Evolutionary conservation across 805 yeast genomes (phyloP).

Genomic region (Candida loeiensis): DNA sequence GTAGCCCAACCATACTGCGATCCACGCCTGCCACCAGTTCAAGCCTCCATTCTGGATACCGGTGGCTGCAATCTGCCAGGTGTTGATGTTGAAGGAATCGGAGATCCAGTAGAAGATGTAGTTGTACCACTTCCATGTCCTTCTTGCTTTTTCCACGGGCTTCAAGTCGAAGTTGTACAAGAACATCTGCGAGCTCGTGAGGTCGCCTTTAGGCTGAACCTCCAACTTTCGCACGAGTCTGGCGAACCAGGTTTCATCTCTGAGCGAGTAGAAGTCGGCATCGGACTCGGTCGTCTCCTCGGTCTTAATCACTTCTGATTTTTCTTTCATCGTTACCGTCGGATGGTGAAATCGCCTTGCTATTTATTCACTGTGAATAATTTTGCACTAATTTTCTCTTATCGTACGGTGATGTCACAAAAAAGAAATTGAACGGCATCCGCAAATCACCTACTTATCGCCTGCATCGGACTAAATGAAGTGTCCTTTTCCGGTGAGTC

Average conservation of each 20-base stretch:
- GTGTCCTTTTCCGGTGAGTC: not conserved
- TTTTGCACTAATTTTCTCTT: not conserved
- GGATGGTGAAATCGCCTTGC: not conserved
- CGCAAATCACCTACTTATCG: too few species aligned
- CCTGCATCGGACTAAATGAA: not conserved
- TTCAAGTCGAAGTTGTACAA: constrained; percentile 70
- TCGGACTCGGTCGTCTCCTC: constrained; percentile 3
- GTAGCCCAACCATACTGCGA: constrained; percentile 86
- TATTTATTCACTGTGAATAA: not conserved
- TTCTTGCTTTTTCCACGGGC: constrained; percentile 70
- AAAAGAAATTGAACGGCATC: not conserved
- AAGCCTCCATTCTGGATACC: constrained; percentile 70
- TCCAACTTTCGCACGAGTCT: constrained; percentile 22
- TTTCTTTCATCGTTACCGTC: constrained; percentile 1
- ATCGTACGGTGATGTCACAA: constrained; percentile 1
- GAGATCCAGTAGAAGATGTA: constrained; percentile 82
- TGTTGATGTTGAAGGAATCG: constrained; percentile 83
- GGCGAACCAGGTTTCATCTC: constrained; percentile 32
- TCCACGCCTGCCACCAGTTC: constrained; percentile 91
- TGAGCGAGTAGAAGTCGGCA: constrained; percentile 10
- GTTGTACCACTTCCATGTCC: constrained; percentile 86
- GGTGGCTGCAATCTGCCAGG: constrained; percentile 89
- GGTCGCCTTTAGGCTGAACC: constrained; percentile 36
- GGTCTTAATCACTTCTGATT: not conserved
- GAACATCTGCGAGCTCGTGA: constrained; percentile 59